These are phyloP conservation scores for Imleria badia DNA, from an alignment of 768 basidiomycete genomes.

Conservation along the genomic window DNA sequence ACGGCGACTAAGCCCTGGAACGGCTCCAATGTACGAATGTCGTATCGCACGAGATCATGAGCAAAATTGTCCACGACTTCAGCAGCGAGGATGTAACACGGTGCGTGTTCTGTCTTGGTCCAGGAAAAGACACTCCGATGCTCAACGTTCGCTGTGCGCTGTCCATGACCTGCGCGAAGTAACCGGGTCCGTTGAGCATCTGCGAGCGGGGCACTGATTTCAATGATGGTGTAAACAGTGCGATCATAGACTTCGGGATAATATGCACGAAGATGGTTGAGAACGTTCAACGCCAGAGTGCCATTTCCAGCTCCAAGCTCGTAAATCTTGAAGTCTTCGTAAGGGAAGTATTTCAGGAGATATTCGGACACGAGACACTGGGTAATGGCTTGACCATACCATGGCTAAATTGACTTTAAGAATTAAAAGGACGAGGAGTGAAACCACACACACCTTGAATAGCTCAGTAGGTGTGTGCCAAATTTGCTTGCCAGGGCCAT, in stretches of 20 bases:
- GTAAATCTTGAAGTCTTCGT: slow-evolving; percentile 94
- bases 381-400: slow-evolving; percentile 90
- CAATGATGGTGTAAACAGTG: slow-evolving; percentile 91
- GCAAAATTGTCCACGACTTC: slow-evolving; percentile 99
- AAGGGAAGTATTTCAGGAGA: slow-evolving; percentile 92
- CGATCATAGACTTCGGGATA: slow-evolving; percentile 93
- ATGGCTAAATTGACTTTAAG: slow-evolving; percentile 58
- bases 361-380: slow-evolving; percentile 90
- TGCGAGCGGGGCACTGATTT: slow-evolving; percentile 83
- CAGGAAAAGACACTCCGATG: slow-evolving; percentile 88
- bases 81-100: slow-evolving; percentile 92
- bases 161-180: slow-evolving; percentile 35
- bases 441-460: slow-evolving; percentile 68
- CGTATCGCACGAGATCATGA: slow-evolving; percentile 93
- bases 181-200: slow-evolving; percentile 68
- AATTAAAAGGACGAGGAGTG: neutral
- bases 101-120: slow-evolving; percentile 69
- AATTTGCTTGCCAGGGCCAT: slow-evolving; percentile 82
- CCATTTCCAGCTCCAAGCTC: slow-evolving; percentile 99
- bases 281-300: slow-evolving; percentile 85
- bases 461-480: slow-evolving; percentile 99
- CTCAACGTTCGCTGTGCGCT: slow-evolving; percentile 56
- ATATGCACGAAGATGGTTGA: slow-evolving; percentile 71
- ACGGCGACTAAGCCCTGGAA: slow-evolving; percentile 82
- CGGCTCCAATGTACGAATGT: slow-evolving; percentile 73